Conservation (phyloP, 2,329 filamentous ascomycete species). For the Fusarium pseudograminearum region DNA sequence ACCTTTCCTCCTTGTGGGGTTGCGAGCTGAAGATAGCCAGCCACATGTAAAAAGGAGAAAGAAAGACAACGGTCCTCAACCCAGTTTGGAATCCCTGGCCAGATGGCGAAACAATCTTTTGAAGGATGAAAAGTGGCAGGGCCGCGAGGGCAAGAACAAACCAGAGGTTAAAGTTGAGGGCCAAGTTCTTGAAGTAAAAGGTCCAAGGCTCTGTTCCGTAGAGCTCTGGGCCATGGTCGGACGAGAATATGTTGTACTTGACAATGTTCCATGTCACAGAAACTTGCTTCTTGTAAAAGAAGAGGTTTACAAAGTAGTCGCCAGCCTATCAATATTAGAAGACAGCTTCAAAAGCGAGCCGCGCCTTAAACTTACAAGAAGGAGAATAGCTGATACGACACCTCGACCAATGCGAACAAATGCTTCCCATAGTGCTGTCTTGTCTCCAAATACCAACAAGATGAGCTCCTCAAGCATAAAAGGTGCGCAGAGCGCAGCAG, state of each 20-base stretch:
- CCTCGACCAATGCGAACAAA: slow-evolving; percentile 75
- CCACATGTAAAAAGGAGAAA: slow-evolving; percentile 94
- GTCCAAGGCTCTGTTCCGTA: slow-evolving; percentile 98
- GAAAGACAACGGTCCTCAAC: slow-evolving; percentile 80
- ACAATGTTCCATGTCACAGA: slow-evolving; percentile 93
- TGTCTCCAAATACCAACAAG: slow-evolving; percentile 64
- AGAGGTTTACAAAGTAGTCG: slow-evolving; percentile 79
- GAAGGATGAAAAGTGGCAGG: slow-evolving; percentile 79
- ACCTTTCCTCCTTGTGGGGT: slow-evolving; percentile 97
- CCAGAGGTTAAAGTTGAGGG: slow-evolving; percentile 97
- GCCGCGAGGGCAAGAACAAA: slow-evolving; percentile 82
- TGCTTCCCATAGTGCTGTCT: slow-evolving; percentile 70
- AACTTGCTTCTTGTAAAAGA: slow-evolving; percentile 84
- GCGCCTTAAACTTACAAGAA: slow-evolving; percentile 69
- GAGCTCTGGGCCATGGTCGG: slow-evolving; percentile 84
- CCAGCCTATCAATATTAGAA: slow-evolving; percentile 61
- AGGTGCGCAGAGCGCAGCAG: slow-evolving; percentile 82
- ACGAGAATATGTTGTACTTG: slow-evolving; percentile 92
- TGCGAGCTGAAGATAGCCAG: slow-evolving; percentile 90
- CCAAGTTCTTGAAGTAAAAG: slow-evolving; percentile 92
- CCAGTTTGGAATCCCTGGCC: slow-evolving; percentile 74
- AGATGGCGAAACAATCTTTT: slow-evolving; percentile 74
- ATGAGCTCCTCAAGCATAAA: slow-evolving; percentile 83
- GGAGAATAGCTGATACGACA: slow-evolving; percentile 70
- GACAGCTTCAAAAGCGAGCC: fast-evolving